phyloP scores from a whole-genome alignment of 1,284 basidiomycete genomes.

The Earliella scabrosa region DNA sequence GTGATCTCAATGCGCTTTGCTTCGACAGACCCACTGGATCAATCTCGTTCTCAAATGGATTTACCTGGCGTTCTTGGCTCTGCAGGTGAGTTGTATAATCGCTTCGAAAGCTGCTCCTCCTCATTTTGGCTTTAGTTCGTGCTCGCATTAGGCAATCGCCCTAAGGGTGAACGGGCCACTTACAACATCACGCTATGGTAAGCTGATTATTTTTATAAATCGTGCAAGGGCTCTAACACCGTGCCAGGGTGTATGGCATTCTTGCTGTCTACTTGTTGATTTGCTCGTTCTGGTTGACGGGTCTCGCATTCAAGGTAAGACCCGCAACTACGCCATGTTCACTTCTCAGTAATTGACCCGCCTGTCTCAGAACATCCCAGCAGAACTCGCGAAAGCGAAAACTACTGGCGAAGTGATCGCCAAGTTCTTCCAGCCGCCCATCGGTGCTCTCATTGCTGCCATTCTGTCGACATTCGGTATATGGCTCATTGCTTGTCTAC shows the following conservation, averaged over 20 bases:
- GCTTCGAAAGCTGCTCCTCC: background rate
- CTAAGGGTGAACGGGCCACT: constrained; percentile 88
- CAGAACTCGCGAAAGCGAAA: constrained; percentile 49
- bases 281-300: constrained; percentile 86
- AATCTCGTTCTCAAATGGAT: constrained; percentile 87
- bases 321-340: background rate
- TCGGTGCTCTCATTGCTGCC: constrained; percentile 86
- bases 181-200: constrained; percentile 85
- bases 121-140: constrained; percentile 64
- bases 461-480: constrained; percentile 88
- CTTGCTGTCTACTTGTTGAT: constrained; percentile 81
- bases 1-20: background rate
- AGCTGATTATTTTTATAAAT: constrained; percentile 34
- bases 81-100: constrained; percentile 52
- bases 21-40: constrained; percentile 84
- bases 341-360: background rate
- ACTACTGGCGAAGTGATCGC: constrained; percentile 48
- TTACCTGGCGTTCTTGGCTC: constrained; percentile 83
- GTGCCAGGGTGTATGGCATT: constrained; percentile 83
- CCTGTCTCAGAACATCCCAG: constrained; percentile 56
- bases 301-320: constrained; percentile 74
- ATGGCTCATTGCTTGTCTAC: constrained; percentile 84
- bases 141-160: constrained; percentile 93
- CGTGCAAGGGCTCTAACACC: too few species aligned
- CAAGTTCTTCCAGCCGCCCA: constrained; percentile 74